phyloP scores from a whole-genome alignment of 768 basidiomycete species.

The Pholiota molesta region DNA sequence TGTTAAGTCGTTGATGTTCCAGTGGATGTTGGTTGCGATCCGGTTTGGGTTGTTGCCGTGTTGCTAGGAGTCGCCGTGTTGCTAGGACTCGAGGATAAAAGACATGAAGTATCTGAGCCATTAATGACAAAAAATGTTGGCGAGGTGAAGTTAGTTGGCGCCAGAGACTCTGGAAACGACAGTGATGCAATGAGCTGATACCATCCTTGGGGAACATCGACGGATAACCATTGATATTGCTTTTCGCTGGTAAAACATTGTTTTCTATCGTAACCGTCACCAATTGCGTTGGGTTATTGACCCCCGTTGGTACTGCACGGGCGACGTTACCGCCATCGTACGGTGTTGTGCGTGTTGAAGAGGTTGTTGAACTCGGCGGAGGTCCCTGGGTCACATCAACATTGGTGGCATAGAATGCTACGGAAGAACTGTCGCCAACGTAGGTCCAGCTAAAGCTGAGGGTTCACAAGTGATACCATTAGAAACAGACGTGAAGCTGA shows the following conservation, averaged over 20 bases:
- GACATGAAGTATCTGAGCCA: slow-evolving; percentile 37
- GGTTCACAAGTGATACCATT: slow-evolving; percentile 31
- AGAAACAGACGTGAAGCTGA: neutral
- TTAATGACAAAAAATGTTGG: slow-evolving; percentile 33
- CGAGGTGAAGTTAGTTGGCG: slow-evolving; percentile 14
- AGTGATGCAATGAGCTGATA: slow-evolving; percentile 42
- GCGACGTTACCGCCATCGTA: slow-evolving; percentile 1
- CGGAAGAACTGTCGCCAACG: slow-evolving; percentile 27
- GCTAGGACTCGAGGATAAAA: slow-evolving; percentile 20
- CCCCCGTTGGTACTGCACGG: slow-evolving; percentile 22
- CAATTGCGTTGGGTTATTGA: slow-evolving; percentile 6
- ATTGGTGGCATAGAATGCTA: slow-evolving; percentile 44
- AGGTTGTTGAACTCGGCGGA: slow-evolving; percentile 8
- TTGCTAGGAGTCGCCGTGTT: slow-evolving; percentile 18
- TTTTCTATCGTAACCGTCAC: slow-evolving; percentile 29
- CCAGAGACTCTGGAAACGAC: slow-evolving; percentile 16
- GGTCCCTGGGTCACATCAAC: slow-evolving; percentile 32
- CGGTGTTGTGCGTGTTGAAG: slow-evolving; percentile 5
- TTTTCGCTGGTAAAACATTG: slow-evolving; percentile 28
- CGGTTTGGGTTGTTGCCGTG: slow-evolving; percentile 11
- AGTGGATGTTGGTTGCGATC: slow-evolving; percentile 13
- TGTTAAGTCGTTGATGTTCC: slow-evolving; percentile 17
- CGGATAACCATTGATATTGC: slow-evolving; percentile 45
- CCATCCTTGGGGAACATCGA: slow-evolving; percentile 52
- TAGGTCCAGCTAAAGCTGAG: slow-evolving; percentile 42